Evolutionary conservation across 2,329 filamentous ascomycete species (phyloP), one percentile per base, ranked within the genome.

Genomic region (Aspergillus texensis): DNA sequence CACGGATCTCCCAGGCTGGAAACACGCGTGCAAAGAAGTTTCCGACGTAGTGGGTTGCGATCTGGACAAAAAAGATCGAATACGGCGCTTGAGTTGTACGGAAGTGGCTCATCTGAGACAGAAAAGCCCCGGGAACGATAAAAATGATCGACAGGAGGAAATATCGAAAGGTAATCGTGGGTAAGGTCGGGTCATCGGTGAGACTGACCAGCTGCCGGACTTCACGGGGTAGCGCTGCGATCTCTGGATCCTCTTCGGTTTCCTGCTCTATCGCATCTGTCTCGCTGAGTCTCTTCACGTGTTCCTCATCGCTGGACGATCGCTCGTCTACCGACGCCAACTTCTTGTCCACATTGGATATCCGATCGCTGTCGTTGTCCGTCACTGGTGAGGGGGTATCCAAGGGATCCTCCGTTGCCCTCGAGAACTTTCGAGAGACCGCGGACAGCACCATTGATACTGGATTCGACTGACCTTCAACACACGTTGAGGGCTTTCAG

Each of bases 1-100:
- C 61, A 3, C 75, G 75, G 53, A 87, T 68, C 8, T 76, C 76
- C 76, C 81, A 83, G 1, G 77, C 74, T 0, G 85, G 85, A 1
- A 87, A 74, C 1, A 82, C 71, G 57, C 80, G 80, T 1, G 85
- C 85, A 2, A 87, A 78, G 74, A 84, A 85, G 36, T 81, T 76
- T 1, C 85, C 85, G 12, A 68, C 78, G 61, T 86, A 86, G 68
- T 86, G 85, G 54, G 81, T 84, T 0, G 84, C 84, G 57, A 87
- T 85, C 67, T 86, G 84, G 36, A 88, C 86, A 65, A 89, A 88
- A 71, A 88, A 88, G 55, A 88, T 82, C 0, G 85, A 86, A 70
- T 88, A 89, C 0, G 83, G 82, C 0, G 85, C 84, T 50, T 81
- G 82, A 0, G 86, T 88, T 1, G 86, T 88, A 52, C 86, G 81